Evolutionary conservation across 495 filamentous ascomycete genomes (phyloP).

Genomic region (Penicillium coprophilum): DNA sequence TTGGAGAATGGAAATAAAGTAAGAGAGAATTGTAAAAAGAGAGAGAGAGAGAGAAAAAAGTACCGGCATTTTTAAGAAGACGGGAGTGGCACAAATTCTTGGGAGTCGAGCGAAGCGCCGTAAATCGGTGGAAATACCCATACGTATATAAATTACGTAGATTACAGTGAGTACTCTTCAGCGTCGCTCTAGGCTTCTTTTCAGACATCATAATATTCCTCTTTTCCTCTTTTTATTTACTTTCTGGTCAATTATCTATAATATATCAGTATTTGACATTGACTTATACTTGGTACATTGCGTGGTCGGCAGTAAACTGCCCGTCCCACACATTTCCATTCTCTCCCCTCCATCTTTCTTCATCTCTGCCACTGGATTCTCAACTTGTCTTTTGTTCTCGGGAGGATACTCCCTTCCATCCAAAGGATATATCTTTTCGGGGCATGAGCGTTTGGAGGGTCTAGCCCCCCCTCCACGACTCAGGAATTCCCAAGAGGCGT

Average conservation of each 20-base stretch:
- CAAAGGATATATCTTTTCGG: slow-evolving; percentile 14
- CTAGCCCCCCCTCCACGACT: slow-evolving; percentile 33
- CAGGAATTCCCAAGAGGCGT: slow-evolving; percentile 8
- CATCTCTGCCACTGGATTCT: neutral
- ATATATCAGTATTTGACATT: no score
- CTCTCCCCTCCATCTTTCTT: slow-evolving; percentile 2
- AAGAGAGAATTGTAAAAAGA: neutral
- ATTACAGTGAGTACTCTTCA: slow-evolving; percentile 2
- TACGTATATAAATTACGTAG: slow-evolving; percentile 4
- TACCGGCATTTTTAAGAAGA: slow-evolving; percentile 1
- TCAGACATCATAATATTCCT: slow-evolving; percentile 4
- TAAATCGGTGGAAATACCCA: slow-evolving; percentile 22
- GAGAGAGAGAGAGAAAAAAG: neutral
- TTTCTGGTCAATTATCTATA: neutral
- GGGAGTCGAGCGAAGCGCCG: slow-evolving; percentile 15
- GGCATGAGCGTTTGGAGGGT: slow-evolving; percentile 36
- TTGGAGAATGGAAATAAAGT: neutral
- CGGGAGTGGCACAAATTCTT: neutral
- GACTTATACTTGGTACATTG: neutral
- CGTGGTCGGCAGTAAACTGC: slow-evolving; percentile 8
- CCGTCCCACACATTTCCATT: neutral
- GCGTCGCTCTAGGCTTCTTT: neutral
- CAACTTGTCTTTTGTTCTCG: neutral
- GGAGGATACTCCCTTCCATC: slow-evolving; percentile 7
- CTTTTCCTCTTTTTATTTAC: neutral